Percentiles rank a stretch among this genome's conserved stretches.
phyloP scores from a whole-genome alignment of 768 basidiomycete genomes.

The Chalciporus piperatus region DNA sequence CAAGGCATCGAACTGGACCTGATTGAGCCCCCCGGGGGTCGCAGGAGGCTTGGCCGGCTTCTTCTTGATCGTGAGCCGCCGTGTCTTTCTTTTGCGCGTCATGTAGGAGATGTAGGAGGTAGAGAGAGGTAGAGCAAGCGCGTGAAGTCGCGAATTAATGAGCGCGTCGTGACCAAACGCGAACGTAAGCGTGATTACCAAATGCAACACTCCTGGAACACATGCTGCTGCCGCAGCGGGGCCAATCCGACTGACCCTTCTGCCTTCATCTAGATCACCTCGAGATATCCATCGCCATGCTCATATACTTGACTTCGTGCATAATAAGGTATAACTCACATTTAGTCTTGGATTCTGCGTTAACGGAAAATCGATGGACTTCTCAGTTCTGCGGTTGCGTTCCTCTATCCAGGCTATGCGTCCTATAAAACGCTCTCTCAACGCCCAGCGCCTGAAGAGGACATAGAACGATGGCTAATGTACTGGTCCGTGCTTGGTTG shows the following conservation, averaged over 20 bases:
- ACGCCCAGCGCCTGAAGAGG: conserved; percentile 79
- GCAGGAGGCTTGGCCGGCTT: not conserved
- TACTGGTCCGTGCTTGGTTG: conserved; percentile 93
- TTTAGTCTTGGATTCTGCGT: conserved; percentile 32
- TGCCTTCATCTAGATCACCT: conserved; percentile 2
- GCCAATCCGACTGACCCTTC: not conserved
- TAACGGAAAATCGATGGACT: not conserved
- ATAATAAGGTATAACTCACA: conserved; percentile 35
- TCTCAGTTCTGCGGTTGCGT: conserved; percentile 65
- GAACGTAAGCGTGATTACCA: conserved; percentile 24
- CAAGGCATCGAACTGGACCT: conserved; percentile 14
- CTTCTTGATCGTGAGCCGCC: conserved; percentile 20
- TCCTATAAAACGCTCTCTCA: conserved; percentile 94
- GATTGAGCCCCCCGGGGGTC: conserved; percentile 5
- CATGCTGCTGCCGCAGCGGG: conserved; percentile 14
- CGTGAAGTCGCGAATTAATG: conserved; percentile 30
- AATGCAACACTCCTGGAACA: not conserved
- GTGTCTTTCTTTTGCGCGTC: conserved; percentile 22
- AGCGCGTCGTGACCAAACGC: conserved; percentile 16
- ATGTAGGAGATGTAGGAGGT: too few relatives aligned
- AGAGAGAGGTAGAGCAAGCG: conserved; percentile 14
- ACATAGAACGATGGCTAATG: conserved; percentile 94
- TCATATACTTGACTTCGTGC: conserved; percentile 42
- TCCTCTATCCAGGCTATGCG: conserved; percentile 91
- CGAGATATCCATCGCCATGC: conserved; percentile 26